phyloP scores from a whole-genome alignment of 371 early-diverging fungal species.

The Apophysomyces trapeziformis region DNA sequence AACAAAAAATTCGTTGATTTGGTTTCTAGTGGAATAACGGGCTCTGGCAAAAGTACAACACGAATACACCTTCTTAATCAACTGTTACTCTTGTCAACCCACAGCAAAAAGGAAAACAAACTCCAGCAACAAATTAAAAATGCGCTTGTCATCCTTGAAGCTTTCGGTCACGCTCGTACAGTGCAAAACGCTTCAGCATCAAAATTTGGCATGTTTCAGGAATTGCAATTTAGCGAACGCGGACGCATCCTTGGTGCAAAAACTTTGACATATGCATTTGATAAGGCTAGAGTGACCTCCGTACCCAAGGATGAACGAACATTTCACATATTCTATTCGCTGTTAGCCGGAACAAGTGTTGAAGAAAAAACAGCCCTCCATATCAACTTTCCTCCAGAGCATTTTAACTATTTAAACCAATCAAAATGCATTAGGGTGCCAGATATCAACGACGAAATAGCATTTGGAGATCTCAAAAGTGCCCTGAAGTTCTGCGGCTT shows the following conservation, averaged over 20 bases:
- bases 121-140: conserved; percentile 75
- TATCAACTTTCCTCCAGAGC: conserved; percentile 53
- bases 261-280: conserved; percentile 85
- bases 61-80: conserved; percentile 69
- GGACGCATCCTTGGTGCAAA: conserved; percentile 90
- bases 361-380: conserved; percentile 62
- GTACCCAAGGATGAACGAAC: conserved; percentile 62
- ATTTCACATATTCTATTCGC: conserved; percentile 86
- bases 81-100: conserved; percentile 70
- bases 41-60: conserved; percentile 82
- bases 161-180: conserved; percentile 80
- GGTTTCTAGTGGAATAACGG: conserved; percentile 74
- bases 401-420: conserved; percentile 56
- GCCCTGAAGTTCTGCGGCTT: conserved; percentile 77
- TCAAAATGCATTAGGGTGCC: conserved; percentile 44
- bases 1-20: background rate
- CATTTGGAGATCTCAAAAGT: conserved; percentile 63
- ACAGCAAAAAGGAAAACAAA: conserved; percentile 73
- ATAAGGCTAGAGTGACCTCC: conserved; percentile 75
- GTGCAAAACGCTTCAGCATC: conserved; percentile 73
- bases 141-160: conserved; percentile 68
- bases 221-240: conserved; percentile 84
- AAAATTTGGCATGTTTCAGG: conserved; percentile 80
- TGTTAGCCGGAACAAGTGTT: conserved; percentile 64
- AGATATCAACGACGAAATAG: conserved; percentile 38